Evolutionary conservation across 257 asterid species (phyloP).

Genomic region (Solanum sitiens): DNA sequence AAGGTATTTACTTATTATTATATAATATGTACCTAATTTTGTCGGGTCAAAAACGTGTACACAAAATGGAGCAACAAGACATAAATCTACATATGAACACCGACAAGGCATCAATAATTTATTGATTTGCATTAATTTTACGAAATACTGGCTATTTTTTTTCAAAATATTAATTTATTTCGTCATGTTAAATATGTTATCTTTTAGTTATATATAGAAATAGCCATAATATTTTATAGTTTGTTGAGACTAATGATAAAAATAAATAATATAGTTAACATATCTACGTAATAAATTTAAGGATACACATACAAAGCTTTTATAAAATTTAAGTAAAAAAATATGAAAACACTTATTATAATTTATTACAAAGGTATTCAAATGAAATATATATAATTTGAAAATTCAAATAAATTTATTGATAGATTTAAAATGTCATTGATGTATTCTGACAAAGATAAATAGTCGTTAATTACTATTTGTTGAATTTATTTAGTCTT

Average conservation of each 20-base stretch:
- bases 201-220: background rate
- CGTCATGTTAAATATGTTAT: too few relatives aligned
- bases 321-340: background rate
- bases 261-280: too few relatives aligned
- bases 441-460: background rate
- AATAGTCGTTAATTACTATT: too few relatives aligned
- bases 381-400: too few relatives aligned
- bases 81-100: background rate
- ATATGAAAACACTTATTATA: too few relatives aligned
- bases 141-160: background rate
- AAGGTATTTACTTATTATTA: background rate
- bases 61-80: background rate
- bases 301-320: background rate
- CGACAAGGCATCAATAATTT: background rate
- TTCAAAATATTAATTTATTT: background rate
- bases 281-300: background rate
- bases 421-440: too few relatives aligned
- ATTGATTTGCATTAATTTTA: background rate
- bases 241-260: too few relatives aligned
- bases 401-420: too few relatives aligned
- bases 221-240: too few relatives aligned
- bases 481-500: background rate
- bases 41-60: background rate
- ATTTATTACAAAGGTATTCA: too few relatives aligned
- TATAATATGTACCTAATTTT: background rate